Percentiles rank a stretch among this genome's conserved stretches.
Conservation (phyloP, 129 eudicot species). For the Pulicaria dysenterica region DNA sequence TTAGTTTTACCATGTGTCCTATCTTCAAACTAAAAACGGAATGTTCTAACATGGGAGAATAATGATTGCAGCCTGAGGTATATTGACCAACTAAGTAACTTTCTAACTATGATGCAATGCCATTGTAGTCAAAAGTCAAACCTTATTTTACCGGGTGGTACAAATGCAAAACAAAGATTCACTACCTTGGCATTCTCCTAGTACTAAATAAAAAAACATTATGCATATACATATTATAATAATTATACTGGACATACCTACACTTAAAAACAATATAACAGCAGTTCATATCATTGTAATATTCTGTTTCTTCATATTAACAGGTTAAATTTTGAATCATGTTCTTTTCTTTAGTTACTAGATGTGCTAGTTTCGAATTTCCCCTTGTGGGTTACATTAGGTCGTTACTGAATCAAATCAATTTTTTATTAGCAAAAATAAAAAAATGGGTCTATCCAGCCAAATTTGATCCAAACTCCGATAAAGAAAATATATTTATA, state of each 20-base stretch:
- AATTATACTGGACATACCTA: neutral
- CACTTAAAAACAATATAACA: neutral
- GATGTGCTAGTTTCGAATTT: too few relatives aligned
- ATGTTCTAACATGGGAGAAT: slow-evolving; percentile 5
- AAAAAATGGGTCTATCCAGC: too few relatives aligned
- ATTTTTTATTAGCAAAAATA: too few relatives aligned
- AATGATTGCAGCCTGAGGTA: neutral
- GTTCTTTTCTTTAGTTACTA: too few relatives aligned
- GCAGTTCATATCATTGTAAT: neutral
- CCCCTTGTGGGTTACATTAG: too few relatives aligned
- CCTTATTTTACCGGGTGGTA: neutral
- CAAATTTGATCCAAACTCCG: too few relatives aligned
- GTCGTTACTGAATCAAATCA: too few relatives aligned
- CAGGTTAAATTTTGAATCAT: neutral
- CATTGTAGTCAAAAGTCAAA: slow-evolving; percentile 5
- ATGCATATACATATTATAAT: neutral
- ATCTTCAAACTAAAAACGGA: slow-evolving; percentile 10
- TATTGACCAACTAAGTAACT: neutral
- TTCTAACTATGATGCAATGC: neutral
- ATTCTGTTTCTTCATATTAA: neutral
- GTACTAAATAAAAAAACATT: neutral
- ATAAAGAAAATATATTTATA: neutral
- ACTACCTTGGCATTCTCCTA: neutral
- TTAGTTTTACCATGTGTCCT: neutral
- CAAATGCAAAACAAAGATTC: neutral